Conservation (phyloP, 2,329 filamentous ascomycete species). For the Cytospora mali region DNA sequence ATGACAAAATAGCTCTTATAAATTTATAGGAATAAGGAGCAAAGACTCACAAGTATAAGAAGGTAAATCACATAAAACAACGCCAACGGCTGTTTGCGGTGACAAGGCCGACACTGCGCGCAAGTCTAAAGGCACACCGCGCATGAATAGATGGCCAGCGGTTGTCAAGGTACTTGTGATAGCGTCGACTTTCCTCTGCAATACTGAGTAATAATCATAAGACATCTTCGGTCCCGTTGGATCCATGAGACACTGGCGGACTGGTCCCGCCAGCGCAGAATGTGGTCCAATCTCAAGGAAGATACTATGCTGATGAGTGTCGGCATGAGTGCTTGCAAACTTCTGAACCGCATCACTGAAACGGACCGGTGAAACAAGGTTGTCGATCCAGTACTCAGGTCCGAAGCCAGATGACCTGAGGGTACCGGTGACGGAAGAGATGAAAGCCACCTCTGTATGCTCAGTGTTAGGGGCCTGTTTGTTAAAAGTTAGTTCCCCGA, state of each 20-base stretch:
- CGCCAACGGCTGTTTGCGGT: slow-evolving; percentile 38
- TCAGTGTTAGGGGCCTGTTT: not conserved
- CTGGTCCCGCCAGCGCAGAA: slow-evolving; percentile 34
- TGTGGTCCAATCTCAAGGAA: slow-evolving; percentile 38
- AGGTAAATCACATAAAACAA: slow-evolving; percentile 41
- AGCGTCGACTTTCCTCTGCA: slow-evolving; percentile 55
- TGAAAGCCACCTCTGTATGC: not conserved
- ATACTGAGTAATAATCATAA: slow-evolving; percentile 42
- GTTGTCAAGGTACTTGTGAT: slow-evolving; percentile 48
- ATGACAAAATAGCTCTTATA: no score
- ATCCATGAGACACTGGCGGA: slow-evolving; percentile 30
- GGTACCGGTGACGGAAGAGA: slow-evolving; percentile 11
- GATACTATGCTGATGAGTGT: slow-evolving; percentile 22
- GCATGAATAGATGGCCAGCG: slow-evolving; percentile 45
- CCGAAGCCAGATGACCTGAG: not conserved
- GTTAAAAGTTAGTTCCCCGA: slow-evolving; percentile 21
- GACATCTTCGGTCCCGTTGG: not conserved
- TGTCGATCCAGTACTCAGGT: slow-evolving; percentile 17
- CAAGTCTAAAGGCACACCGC: slow-evolving; percentile 19
- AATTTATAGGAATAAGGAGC: not conserved
- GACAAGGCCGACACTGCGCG: slow-evolving; percentile 35
- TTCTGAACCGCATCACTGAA: slow-evolving; percentile 16
- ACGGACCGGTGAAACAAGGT: slow-evolving; percentile 2
- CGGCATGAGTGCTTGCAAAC: not conserved
- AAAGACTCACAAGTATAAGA: slow-evolving; percentile 29